Evolutionary conservation across 2,329 filamentous ascomycete genomes (phyloP).

Genomic region (Botrytis hyacinthi): DNA sequence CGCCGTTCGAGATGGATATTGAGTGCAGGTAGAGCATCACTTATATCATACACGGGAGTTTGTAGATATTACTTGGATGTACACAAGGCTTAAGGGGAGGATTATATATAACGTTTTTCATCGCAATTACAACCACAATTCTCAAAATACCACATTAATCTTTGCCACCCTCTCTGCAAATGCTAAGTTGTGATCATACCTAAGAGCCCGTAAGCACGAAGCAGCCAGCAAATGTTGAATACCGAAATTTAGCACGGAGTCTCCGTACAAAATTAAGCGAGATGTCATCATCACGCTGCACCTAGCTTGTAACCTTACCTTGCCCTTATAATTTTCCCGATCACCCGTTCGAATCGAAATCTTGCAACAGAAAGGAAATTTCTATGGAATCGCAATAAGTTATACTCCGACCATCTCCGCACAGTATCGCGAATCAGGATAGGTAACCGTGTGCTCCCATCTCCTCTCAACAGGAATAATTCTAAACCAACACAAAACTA

Average conservation of each 20-base stretch:
- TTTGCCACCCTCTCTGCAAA: background rate
- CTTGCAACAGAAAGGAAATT: too few relatives aligned
- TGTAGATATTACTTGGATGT: background rate
- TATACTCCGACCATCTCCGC: too few relatives aligned
- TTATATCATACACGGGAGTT: background rate
- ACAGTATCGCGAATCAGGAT: too few relatives aligned
- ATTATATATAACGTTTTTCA: background rate
- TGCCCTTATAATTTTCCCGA: rapidly evolving
- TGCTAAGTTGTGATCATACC: too few relatives aligned
- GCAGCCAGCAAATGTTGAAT: background rate
- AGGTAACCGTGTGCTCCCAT: too few relatives aligned
- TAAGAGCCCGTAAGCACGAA: background rate
- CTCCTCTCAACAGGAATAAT: too few relatives aligned
- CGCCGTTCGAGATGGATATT: background rate
- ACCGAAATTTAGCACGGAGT: background rate
- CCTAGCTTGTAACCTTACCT: too few relatives aligned
- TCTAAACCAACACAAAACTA: too few relatives aligned
- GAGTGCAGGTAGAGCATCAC: background rate
- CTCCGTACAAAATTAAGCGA: background rate
- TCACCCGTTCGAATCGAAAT: background rate
- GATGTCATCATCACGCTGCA: background rate
- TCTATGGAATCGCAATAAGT: too few relatives aligned
- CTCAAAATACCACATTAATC: rapidly evolving
- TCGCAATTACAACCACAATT: background rate
- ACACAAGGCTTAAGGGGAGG: too few relatives aligned